These are phyloP conservation scores for Teratosphaeria epicoccoides DNA, from an alignment of 2,329 filamentous ascomycete species.

Conservation along the genomic window DNA sequence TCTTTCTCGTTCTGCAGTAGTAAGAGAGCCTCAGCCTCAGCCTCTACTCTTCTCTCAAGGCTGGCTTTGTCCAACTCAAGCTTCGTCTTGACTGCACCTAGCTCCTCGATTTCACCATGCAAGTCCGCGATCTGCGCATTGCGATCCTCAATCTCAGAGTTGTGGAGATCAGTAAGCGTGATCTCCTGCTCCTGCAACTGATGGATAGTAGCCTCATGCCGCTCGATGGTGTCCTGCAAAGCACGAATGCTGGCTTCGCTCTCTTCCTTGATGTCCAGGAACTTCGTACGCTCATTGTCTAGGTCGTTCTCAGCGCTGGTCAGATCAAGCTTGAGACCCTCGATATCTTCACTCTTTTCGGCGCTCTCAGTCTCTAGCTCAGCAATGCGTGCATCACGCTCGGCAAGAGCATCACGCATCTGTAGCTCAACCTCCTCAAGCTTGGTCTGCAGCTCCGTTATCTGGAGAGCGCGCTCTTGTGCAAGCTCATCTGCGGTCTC, in stretches of 20 bases:
- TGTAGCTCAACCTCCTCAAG: slow-evolving; percentile 24
- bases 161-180: slow-evolving; percentile 17
- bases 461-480: slow-evolving; percentile 24
- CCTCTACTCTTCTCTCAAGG: slow-evolving; percentile 26
- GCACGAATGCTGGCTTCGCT: slow-evolving; percentile 17
- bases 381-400: slow-evolving; percentile 22
- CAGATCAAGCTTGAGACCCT: slow-evolving; percentile 18
- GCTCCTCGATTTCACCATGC: slow-evolving; percentile 15
- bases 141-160: slow-evolving; percentile 24
- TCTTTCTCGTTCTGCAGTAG: slow-evolving; percentile 23
- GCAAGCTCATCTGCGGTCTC: slow-evolving; percentile 28
- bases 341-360: slow-evolving; percentile 16
- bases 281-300: slow-evolving; percentile 9
- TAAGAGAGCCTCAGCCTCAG: slow-evolving; percentile 27
- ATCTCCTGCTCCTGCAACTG: slow-evolving; percentile 16
- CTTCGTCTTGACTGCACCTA: slow-evolving; percentile 11
- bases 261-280: slow-evolving; percentile 13
- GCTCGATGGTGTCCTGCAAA: slow-evolving; percentile 15
- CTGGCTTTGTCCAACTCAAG: slow-evolving; percentile 20
- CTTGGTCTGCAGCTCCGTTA: slow-evolving; percentile 27
- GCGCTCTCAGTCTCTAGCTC: slow-evolving; percentile 18
- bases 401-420: slow-evolving; percentile 18
- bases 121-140: slow-evolving; percentile 22
- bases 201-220: slow-evolving; percentile 17
- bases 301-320: slow-evolving; percentile 13